These are phyloP conservation scores for Isatis tinctoria DNA, from an alignment of 345 rosid species.

Conservation along the genomic window DNA sequence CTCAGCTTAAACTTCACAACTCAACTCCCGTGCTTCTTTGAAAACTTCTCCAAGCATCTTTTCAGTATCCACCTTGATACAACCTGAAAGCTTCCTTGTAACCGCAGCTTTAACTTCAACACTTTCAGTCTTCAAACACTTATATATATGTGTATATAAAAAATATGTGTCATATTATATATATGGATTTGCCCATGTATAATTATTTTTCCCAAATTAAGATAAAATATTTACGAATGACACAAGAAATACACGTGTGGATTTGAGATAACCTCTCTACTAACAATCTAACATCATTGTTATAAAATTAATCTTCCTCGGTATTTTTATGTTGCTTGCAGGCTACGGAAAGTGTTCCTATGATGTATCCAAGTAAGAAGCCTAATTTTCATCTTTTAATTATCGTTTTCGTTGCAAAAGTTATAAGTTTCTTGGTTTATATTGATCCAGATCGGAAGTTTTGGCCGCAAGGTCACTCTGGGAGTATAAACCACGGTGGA, in stretches of 20 bases:
- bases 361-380: conserved; percentile 43
- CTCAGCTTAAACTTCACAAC: too few species aligned
- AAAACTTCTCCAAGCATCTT: too few species aligned
- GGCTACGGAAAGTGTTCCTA: conserved; percentile 54
- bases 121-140: too few species aligned
- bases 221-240: neutral
- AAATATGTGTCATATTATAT: too few species aligned
- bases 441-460: conserved; percentile 35
- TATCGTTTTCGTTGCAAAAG: neutral
- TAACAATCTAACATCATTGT: neutral
- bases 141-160: too few species aligned
- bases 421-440: neutral
- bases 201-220: neutral
- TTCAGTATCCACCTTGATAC: too few species aligned
- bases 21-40: too few species aligned
- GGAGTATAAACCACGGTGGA: conserved; percentile 25
- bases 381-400: neutral
- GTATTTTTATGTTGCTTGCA: conserved; percentile 23
- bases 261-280: neutral
- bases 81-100: too few species aligned
- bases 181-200: too few species aligned
- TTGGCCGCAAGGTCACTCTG: conserved; percentile 38
- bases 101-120: too few species aligned
- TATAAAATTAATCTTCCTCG: neutral
- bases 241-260: neutral